Evolutionary conservation across 2,329 filamentous ascomycete species (phyloP), one percentile per base, ranked within the genome.

Genomic region (Colletotrichum incanum): DNA sequence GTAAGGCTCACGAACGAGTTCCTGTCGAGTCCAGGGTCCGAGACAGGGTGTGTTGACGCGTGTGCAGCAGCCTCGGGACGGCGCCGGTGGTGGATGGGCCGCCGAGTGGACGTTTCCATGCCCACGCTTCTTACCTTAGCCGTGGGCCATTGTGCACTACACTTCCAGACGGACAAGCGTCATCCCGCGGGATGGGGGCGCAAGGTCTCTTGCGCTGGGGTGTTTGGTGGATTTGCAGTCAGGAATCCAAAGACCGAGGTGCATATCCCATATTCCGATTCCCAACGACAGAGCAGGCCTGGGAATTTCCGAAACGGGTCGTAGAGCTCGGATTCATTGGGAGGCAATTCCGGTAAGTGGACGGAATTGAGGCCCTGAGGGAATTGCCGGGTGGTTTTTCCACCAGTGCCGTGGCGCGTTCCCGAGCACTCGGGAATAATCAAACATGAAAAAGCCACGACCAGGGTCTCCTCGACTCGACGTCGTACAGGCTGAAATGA

Each of bases 181-280:
- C 68, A 68, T 67, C 41, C 63, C 68, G 68, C 56, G 56, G 49
- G 55, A 60, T 66, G 62, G 61, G 61, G 45, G 54, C 37, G 23
- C 20, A 60, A 18, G 63, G 54, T 34, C 37, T 11, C 23, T n/a
- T 31, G 43, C 31, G 50, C 60, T 31, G 41, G 43, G 31, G 28
- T 58, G 55, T 23, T 58, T 59, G 18, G 31, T 60, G 34, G 45
- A 49, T 16, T 49, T 18, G 26, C 16, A 54, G 39, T 39, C 20
- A 47, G 63, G 63, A 41, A 66, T 39, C 23, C 34, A 45, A 71
- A 67, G 31, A 67, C 68, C 68, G 68, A 71, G 68, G 39, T 71
- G 68, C 68, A 71, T 62, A 41, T 59, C 16, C n/a, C 55, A 28
- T 43, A 39, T n/a, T 26, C 41, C 16, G 55, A 8, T 59, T 34